Base-by-base conservation (phyloP, 768 basidiomycete species). In the Kwoniella newhampshirensis region DNA sequence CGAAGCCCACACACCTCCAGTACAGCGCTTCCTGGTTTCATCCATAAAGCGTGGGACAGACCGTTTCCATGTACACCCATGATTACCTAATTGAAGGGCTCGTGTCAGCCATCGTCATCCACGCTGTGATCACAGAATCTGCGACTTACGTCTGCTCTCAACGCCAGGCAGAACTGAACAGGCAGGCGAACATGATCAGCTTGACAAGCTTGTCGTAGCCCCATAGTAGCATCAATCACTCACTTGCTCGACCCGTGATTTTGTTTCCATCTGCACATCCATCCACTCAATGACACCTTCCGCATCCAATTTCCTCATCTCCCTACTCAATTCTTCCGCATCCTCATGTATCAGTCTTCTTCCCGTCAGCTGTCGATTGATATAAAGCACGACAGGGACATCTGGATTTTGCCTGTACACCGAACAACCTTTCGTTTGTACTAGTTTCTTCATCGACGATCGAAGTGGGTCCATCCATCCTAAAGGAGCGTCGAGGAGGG, bases 21-120 rank as follows among this genome's bases (percentile, higher is more conserved):
- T n/a, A 72, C 62, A 1, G 51, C 64, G 35, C 63, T 56, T 9
- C 62, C 60, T 8, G 70, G 67, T 37, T 58, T 63, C 68, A 67
- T 67, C 67, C 67, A 72, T 45, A 72, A 37, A 30, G 60, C 57
- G 50, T 72, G 70, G 11, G 51, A 67, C 17, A 72, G 39, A n/a
- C 70, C 70, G 51, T 69, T 72, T 11, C 70, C 70, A 45, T 72
- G 70, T 11, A 72, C 65, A 2, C 67, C 67, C 39, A 72, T 49
- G 27, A 72, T 61, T 39, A 72, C 59, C 63, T 71, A 39, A 39
- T 40, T 17, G 15, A 15, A 18, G 28, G 21, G 36, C 36, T 23
- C 15, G 4, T 32, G 5, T 18, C 46, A 54, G 18, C 18, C 20
- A 39, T 56, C 42, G 32, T n/a, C n/a, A n/a, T n/a, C n/a, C 43